These are phyloP conservation scores for Neocucurbitaria cava DNA, from an alignment of 2,329 filamentous ascomycete genomes.

Conservation along the genomic window DNA sequence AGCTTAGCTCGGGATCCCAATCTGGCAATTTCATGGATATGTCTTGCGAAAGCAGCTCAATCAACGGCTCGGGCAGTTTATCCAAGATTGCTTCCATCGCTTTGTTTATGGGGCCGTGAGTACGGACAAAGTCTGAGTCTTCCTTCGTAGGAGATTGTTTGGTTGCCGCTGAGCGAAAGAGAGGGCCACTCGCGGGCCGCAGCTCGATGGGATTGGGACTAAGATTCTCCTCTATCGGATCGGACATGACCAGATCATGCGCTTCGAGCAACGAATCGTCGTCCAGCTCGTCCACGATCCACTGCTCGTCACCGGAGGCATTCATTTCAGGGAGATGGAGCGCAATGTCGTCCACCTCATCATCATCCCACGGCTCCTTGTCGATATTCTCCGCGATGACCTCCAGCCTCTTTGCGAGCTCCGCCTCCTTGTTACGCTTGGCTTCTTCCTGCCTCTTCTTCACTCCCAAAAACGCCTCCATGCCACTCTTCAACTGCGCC, in stretches of 20 bases:
- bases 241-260: constrained; percentile 36
- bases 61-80: constrained; percentile 32
- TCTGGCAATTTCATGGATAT: constrained; percentile 16
- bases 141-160: constrained; percentile 13
- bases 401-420: constrained; percentile 31
- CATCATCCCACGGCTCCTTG: constrained; percentile 45
- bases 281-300: constrained; percentile 41
- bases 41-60: constrained; percentile 46
- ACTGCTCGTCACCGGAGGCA: constrained; percentile 19
- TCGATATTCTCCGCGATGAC: constrained; percentile 29
- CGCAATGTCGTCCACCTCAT: constrained; percentile 19
- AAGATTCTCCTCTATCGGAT: constrained; percentile 25
- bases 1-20: constrained; percentile 35
- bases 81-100: constrained; percentile 31
- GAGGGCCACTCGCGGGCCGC: constrained; percentile 2
- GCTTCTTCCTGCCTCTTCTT: constrained; percentile 33
- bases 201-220: neutral
- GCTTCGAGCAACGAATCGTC: constrained; percentile 41
- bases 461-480: constrained; percentile 46
- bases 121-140: constrained; percentile 29
- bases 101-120: constrained; percentile 42
- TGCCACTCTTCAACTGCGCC: constrained; percentile 45
- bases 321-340: constrained; percentile 18
- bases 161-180: neutral
- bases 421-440: constrained; percentile 21